Percentiles rank a stretch among this genome's conserved stretches.
Conservation (phyloP, 2,329 filamentous ascomycete genomes). For the Talaromyces amestolkiae region DNA sequence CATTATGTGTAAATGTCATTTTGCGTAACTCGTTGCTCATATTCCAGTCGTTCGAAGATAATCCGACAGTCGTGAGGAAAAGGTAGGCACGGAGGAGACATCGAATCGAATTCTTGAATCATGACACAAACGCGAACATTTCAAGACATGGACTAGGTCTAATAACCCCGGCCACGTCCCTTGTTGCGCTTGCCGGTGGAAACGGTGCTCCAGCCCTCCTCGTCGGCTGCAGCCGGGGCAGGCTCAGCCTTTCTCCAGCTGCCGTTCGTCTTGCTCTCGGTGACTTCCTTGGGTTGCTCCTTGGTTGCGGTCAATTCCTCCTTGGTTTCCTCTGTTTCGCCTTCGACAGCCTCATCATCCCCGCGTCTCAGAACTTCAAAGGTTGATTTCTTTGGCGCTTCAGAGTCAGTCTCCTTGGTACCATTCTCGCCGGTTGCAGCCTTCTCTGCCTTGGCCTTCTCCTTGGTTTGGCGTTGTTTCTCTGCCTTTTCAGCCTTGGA, state of each 20-base stretch:
- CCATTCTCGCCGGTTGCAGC: slow-evolving; percentile 36
- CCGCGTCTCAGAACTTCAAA: slow-evolving; percentile 57
- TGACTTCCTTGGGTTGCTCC: slow-evolving; percentile 51
- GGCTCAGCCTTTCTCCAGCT: slow-evolving; percentile 41
- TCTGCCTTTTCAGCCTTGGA: slow-evolving; percentile 71
- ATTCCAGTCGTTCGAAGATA: slow-evolving; percentile 17
- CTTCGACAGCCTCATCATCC: slow-evolving; percentile 50
- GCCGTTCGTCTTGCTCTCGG: slow-evolving; percentile 38
- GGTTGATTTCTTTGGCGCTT: slow-evolving; percentile 46
- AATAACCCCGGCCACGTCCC: slow-evolving; percentile 41
- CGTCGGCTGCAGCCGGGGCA: slow-evolving; percentile 36
- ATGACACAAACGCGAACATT: slow-evolving; percentile 9
- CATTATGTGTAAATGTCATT: slow-evolving; percentile 20
- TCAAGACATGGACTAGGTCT: slow-evolving; percentile 2
- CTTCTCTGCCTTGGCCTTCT: slow-evolving; percentile 38
- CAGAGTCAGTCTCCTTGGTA: slow-evolving; percentile 40
- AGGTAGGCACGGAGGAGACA: slow-evolving; percentile 6
- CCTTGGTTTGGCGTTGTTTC: slow-evolving; percentile 54
- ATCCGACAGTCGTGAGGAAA: slow-evolving; percentile 1
- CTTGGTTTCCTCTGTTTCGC: slow-evolving; percentile 49
- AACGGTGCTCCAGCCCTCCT: slow-evolving; percentile 52
- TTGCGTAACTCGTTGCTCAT: slow-evolving; percentile 21
- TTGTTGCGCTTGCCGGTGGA: slow-evolving; percentile 45
- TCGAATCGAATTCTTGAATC: slow-evolving; percentile 9
- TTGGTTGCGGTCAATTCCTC: slow-evolving; percentile 54